Base-by-base conservation (phyloP, 2,329 filamentous ascomycete species). In the Cytospora schulzeri region DNA sequence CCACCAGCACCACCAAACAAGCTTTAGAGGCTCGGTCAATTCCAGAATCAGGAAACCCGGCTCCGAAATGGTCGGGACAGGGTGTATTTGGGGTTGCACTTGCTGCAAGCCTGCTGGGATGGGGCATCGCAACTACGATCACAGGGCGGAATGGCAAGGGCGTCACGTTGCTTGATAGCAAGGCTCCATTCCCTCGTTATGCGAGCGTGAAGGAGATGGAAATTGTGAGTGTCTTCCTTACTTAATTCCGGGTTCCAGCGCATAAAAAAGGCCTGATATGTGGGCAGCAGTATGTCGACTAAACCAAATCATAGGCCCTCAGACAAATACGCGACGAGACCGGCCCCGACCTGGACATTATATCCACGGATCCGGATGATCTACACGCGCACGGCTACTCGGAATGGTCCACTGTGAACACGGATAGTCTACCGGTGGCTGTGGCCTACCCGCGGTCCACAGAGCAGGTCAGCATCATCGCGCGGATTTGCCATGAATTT, bases 401-500 rank as follows among this genome's bases (percentile, higher is more conserved):
- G 3, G 85, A 87, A 70, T 89, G 87, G 87, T 88, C 86, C 2
- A 83, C 85, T 0, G 80, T 79, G 22, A 89, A 89, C 71, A 82
- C 85, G 0, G 83, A 88, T 29, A 78, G 77, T 2, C 78, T 88
- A 17, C 87, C 87, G 0, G 85, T 89, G 9, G 87, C 87, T 1
- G 87, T 89, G 38, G 85, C 84, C 1, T 89, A 89, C 70, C 87
- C 87, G 3, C 83, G 83, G 54, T 83, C 78, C 12, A 89, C 87
- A 1, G 79, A 83, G 63, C 81, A 89, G 66, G 87, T 89, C 26
- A 82, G 86, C 1, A 72, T 75, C 45, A 85, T 89, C 65, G 85
- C 84, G 2, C 81, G 88, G 68, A 81, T 93, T 62, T 97, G 93
- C 77, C 83, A 90, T 77, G 89, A 89, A 74, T 89, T 93, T 76